Base-by-base conservation (phyloP, 1,284 basidiomycete species). In the Cutaneotrichosporon daszewskae region DNA sequence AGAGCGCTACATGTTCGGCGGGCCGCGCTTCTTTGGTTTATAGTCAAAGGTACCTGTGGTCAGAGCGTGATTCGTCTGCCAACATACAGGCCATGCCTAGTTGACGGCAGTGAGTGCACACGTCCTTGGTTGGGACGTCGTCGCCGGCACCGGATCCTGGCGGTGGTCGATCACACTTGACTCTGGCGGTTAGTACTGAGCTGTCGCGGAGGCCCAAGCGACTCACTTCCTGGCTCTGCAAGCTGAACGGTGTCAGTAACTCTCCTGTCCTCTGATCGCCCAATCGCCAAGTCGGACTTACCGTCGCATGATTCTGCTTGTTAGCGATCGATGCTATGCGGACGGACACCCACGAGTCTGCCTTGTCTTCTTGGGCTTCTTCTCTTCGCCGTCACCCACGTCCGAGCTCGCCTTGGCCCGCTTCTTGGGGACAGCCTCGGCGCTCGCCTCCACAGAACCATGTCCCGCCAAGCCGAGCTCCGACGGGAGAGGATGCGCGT, bases 21-120 rank as follows among this genome's bases (percentile, higher is more conserved):
- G 87, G 0, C 87, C 87, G 45, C 87, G 76, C 69, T 90, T 90
- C 76, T 88, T 89, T 14, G 87, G 87, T 68, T 86, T 85, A 66
- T 90, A 90, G 59, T 89, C 84, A 59, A 89, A 91, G 1, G 86
- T 89, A 66, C 66, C 66, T 68, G 40, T 16, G 3, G 32, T 41
- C 18, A 41, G 14, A 12, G n/a, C n/a, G 18, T 24, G 29, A 8
- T 18, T n/a, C 8, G 5, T 18, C 5, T 4, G 14, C 14, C 5
- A 19, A 57, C 64, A 47, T 22, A 68, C 87, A 90, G 12, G 82
- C 78, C 44, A 89, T 84, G 26, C 81, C 83, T 32, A 90, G 79
- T 2, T 85, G 79, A 55, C 82, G 76, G 66, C 86, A 90, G 62
- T 88, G 86, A 58, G 60, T 49, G 40, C 66, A 68, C 1, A 58